A percentile compares a stretch with the other conserved stretches of the same genome.
These are phyloP conservation scores for Candida dajiaensis DNA, from an alignment of 805 yeast species.

Conservation along the genomic window DNA sequence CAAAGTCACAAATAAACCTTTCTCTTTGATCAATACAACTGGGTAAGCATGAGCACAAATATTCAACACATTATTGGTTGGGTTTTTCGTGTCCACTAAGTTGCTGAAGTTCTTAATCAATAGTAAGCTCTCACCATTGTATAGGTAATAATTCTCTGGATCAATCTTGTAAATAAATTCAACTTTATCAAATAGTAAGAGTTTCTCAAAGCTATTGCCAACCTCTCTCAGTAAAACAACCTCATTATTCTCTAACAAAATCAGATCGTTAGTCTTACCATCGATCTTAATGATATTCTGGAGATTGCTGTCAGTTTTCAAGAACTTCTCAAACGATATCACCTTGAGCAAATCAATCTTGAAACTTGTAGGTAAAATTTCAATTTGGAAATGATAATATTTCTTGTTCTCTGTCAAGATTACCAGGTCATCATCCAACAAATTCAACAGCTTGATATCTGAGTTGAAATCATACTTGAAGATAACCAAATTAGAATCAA, in stretches of 20 bases:
- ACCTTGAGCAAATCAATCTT: conserved; percentile 19
- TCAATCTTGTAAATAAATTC: conserved; percentile 21
- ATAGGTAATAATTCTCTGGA: conserved; percentile 27
- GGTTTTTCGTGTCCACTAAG: conserved; percentile 7
- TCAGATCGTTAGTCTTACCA: conserved; percentile 14
- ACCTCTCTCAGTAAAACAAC: conserved; percentile 15
- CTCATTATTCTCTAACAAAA: conserved; percentile 22
- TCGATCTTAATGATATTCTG: conserved; percentile 13
- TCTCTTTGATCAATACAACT: conserved; percentile 16
- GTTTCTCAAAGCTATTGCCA: conserved; percentile 6
- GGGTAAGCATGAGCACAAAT: conserved; percentile 26
- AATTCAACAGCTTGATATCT: conserved; percentile 15
- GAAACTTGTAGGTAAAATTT: conserved; percentile 9
- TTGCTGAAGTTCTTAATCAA: conserved; percentile 14
- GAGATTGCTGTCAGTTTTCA: conserved; percentile 4
- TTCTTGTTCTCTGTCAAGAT: conserved; percentile 14
- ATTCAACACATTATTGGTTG: conserved; percentile 19
- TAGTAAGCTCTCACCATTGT: conserved; percentile 33
- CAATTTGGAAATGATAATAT: conserved; percentile 20
- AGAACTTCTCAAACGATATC: conserved; percentile 13
- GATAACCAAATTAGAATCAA: conserved; percentile 21
- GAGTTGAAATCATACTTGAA: conserved; percentile 25
- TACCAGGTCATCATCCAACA: conserved; percentile 18
- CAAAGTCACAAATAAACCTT: conserved; percentile 37
- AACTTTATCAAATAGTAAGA: conserved; percentile 20